Percentiles rank a stretch among this genome's conserved stretches.
phyloP scores from a whole-genome alignment of 2,329 filamentous ascomycete species.

The Pseudogymnoascus sp. region DNA sequence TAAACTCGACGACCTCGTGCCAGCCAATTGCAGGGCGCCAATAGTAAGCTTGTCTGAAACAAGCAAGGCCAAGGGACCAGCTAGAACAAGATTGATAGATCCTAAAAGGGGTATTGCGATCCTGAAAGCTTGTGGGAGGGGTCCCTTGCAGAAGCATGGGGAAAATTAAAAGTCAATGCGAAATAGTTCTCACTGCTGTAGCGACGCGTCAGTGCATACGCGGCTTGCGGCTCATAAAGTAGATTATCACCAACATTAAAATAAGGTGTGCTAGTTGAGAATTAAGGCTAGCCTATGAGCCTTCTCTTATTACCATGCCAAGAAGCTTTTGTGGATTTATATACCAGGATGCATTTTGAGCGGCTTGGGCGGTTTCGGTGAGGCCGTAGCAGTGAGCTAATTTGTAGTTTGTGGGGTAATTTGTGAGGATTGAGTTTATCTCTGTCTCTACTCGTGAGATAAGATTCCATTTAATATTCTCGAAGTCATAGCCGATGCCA shows the following conservation, averaged over 20 bases:
- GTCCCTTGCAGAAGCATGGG: not conserved
- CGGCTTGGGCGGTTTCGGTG: not conserved
- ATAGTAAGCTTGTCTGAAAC: not conserved
- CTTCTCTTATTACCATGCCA: not conserved
- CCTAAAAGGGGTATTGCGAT: not conserved
- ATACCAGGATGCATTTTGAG: not conserved
- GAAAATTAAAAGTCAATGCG: not conserved
- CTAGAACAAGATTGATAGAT: not conserved
- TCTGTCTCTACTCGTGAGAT: not conserved
- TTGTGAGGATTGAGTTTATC: not conserved
- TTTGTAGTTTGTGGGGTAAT: not conserved
- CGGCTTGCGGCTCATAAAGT: not conserved
- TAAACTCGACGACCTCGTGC: not conserved
- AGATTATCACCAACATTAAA: not conserved
- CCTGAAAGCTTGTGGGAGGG: not conserved
- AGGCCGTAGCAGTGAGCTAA: not conserved
- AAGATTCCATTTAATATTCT: not conserved
- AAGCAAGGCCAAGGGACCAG: not conserved
- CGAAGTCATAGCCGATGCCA: not conserved
- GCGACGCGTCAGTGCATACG: not conserved
- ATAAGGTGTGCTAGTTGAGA: not conserved
- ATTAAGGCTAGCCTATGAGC: slow-evolving; percentile 26
- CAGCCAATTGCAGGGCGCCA: not conserved
- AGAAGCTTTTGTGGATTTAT: not conserved
- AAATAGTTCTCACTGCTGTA: not conserved